Conservation (phyloP, 495 filamentous ascomycete species). For the Bryoglossum gracile region DNA sequence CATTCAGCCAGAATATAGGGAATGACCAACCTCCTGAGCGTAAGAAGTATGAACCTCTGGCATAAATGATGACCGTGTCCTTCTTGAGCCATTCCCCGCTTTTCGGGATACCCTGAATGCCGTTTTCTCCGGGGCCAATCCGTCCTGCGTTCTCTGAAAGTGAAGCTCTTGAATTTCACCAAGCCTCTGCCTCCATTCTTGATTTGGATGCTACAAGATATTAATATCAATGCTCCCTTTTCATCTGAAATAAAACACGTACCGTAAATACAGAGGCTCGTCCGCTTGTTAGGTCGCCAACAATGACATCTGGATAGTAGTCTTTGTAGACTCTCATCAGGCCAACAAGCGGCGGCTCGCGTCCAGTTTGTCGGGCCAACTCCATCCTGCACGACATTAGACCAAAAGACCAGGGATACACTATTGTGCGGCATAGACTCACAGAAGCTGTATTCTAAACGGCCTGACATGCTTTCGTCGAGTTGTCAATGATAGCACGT, state of each 20-base stretch:
- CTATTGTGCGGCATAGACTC: constrained; percentile 31
- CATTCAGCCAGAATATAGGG: constrained; percentile 10
- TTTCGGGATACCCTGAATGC: constrained; percentile 47
- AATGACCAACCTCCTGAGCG: constrained; percentile 42
- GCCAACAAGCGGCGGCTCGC: constrained; percentile 69
- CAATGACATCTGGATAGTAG: constrained; percentile 82
- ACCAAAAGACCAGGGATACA: neutral
- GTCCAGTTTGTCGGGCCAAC: constrained; percentile 52
- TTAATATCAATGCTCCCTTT: neutral
- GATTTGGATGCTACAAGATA: constrained; percentile 62
- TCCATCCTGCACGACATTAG: constrained; percentile 39
- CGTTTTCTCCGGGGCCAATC: constrained; percentile 27
- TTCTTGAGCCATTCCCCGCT: constrained; percentile 36
- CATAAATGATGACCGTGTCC: constrained; percentile 38
- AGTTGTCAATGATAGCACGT: constrained; percentile 77
- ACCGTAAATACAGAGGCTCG: constrained; percentile 51
- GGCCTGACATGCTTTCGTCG: constrained; percentile 82
- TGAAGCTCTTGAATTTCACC: constrained; percentile 58
- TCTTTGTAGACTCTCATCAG: constrained; percentile 81
- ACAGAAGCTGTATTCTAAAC: constrained; percentile 76
- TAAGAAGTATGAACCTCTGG: constrained; percentile 69
- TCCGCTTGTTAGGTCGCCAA: constrained; percentile 53
- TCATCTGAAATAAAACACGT: neutral
- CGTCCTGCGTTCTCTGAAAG: constrained; percentile 32
- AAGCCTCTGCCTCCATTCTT: constrained; percentile 66